Evolutionary conservation across 305 asterid genomes (phyloP), one percentile per base, ranked within the genome.

Genomic region (Solanum hybrid): DNA sequence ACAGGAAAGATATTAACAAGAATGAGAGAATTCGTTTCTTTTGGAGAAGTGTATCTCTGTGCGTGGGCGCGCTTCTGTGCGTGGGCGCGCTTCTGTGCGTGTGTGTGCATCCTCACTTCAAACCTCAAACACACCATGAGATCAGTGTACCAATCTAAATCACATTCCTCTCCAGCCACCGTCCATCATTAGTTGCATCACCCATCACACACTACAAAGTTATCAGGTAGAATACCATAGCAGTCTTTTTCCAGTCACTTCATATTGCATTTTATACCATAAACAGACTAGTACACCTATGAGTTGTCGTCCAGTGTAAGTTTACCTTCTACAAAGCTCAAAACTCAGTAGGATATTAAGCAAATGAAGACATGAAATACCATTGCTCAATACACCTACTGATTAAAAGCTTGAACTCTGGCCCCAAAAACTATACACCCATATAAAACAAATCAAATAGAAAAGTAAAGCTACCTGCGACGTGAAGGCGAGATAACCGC

Each of bases 401-500:
- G 38, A 24, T 12, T 81, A 78, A 56, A 88, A 22, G 86, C 19
- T 88, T 29, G 86, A 34, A 88, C 38, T 17, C 35, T 36, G 64
- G 2, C 22, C 38, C 64, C n/a, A 88, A 31, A 45, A 31, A 15
- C 73, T 45, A 29, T 29, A 84, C 29, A 45, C 73, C 45, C 32
- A 56, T 56, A 31, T 85, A 51, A 51, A 38, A 85, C n/a, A 60
- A 85, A 85, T 56, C 76, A 85, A 56, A 56, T 22, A 22, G 38
- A 51, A 77, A 91, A 80, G 40, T 66, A 90, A 89, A 88, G 90
- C 89, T 95, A 95, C 99, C 93, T 85, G 90, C 88, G 87, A 91
- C 78, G 99, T 95, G 88, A 97, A 97, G 89, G 99, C 99, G 5
- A 95, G 95, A 93, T 94, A 97, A 92, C 98, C 97, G 66, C 99